phyloP scores from a whole-genome alignment of 495 filamentous ascomycete genomes.

The Neurospora sp. region DNA sequence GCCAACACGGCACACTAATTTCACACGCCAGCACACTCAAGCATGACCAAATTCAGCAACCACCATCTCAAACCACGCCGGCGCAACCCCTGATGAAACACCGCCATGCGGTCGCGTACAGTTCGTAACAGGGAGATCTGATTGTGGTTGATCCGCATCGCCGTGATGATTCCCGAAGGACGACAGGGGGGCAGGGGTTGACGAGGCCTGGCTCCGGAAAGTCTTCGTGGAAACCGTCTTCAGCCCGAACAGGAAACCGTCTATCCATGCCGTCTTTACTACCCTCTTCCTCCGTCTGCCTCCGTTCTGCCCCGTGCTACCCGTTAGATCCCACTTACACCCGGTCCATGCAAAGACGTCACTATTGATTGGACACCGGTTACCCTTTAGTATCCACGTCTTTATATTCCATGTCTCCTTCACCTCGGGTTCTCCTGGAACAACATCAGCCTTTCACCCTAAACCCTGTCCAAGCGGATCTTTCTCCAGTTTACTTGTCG shows the following conservation, averaged over 20 bases:
- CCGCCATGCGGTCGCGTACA: background rate
- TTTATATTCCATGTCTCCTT: conserved; percentile 18
- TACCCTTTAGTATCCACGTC: conserved; percentile 9
- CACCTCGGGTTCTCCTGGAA: conserved; percentile 15
- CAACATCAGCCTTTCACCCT: conserved; percentile 4
- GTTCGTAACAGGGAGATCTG: background rate
- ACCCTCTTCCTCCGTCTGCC: background rate
- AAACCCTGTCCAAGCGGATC: conserved; percentile 22
- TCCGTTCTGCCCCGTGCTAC: background rate
- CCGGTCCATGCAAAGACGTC: conserved; percentile 15
- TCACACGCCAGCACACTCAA: background rate
- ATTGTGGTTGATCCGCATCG: background rate
- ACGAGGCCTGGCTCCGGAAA: conserved; percentile 21
- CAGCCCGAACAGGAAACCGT: conserved; percentile 6
- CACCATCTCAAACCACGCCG: background rate
- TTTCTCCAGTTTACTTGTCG: conserved; percentile 10
- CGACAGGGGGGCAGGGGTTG: conserved; percentile 14
- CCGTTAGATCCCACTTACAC: conserved; percentile 13
- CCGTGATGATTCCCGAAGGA: conserved; percentile 8
- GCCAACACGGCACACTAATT: background rate
- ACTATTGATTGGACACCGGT: conserved; percentile 12
- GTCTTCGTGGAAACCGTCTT: conserved; percentile 23
- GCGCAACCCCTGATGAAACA: background rate
- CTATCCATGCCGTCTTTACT: background rate
- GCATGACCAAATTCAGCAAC: background rate